Evolutionary conservation across 2,329 filamentous ascomycete genomes (phyloP).

Genomic region (Alternaria gaisen): DNA sequence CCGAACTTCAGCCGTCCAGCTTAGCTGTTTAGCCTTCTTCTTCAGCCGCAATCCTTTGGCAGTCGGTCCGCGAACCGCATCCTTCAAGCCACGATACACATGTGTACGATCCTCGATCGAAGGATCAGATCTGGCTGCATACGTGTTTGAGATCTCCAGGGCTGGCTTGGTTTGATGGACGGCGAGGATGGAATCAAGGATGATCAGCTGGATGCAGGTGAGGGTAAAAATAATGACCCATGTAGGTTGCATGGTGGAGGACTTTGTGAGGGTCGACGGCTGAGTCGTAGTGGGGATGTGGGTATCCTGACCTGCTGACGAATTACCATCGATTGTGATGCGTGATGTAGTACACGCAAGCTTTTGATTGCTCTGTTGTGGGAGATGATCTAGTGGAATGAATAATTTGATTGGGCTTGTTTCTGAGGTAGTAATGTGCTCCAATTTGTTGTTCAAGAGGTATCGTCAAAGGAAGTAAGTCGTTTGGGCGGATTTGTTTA

Average conservation of each 20-base stretch:
- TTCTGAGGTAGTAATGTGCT: background rate
- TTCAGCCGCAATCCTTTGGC: background rate
- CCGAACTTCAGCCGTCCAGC: too few species aligned
- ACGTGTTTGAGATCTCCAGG: background rate
- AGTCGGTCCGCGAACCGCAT: background rate
- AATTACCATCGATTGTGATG: too few species aligned
- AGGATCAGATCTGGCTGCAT: background rate
- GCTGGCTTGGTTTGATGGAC: background rate
- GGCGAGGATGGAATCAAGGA: background rate
- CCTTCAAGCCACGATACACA: background rate
- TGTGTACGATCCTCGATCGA: background rate
- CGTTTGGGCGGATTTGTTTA: fast-evolving
- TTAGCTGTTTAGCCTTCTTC: too few species aligned
- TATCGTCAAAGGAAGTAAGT: too few species aligned
- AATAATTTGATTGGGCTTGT: background rate
- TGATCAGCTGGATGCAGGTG: background rate
- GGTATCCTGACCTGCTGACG: background rate
- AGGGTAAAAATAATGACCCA: background rate
- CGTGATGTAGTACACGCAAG: too few species aligned
- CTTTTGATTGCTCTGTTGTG: background rate
- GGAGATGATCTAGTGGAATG: background rate
- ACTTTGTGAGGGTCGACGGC: background rate
- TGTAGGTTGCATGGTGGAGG: background rate
- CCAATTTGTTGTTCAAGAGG: too few species aligned
- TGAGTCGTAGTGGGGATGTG: background rate